Evolutionary conservation across 805 yeast species (phyloP).

Genomic region (Barnettozyma sp.): DNA sequence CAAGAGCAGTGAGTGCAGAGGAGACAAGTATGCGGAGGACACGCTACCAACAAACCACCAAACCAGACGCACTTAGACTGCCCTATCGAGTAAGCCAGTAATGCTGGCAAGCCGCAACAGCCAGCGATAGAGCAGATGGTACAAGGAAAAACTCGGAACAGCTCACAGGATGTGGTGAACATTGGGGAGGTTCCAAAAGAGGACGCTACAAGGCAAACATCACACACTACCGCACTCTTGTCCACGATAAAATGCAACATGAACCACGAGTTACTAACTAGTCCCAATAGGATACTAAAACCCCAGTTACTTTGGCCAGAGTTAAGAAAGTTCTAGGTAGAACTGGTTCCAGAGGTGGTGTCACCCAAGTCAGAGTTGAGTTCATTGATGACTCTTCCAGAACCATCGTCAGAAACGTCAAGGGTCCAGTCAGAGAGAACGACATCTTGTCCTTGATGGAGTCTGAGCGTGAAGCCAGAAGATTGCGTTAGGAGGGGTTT

Average conservation of each 20-base stretch:
- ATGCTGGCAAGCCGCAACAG: no score
- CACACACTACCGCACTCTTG: background rate
- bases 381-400: slow-evolving; percentile 92
- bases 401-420: slow-evolving; percentile 95
- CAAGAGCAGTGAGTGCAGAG: no score
- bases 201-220: background rate
- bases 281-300: slow-evolving; percentile 25
- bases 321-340: slow-evolving; percentile 99
- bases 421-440: slow-evolving; percentile 96
- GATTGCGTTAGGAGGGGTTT: slow-evolving; percentile 59
- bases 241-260: background rate
- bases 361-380: slow-evolving; percentile 96
- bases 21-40: no score
- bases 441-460: slow-evolving; percentile 99
- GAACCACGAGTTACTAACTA: slow-evolving; percentile 5
- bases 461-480: slow-evolving; percentile 99
- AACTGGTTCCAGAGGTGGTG: slow-evolving; percentile 99
- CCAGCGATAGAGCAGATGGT: no score
- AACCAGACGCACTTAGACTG: no score
- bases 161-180: no score
- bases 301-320: slow-evolving; percentile 95
- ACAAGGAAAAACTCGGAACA: no score
- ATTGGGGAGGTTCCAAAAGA: no score
- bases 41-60: no score
- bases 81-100: no score